Base-by-base conservation (phyloP, 306 rosid species). In the Cicer bijugum region DNA sequence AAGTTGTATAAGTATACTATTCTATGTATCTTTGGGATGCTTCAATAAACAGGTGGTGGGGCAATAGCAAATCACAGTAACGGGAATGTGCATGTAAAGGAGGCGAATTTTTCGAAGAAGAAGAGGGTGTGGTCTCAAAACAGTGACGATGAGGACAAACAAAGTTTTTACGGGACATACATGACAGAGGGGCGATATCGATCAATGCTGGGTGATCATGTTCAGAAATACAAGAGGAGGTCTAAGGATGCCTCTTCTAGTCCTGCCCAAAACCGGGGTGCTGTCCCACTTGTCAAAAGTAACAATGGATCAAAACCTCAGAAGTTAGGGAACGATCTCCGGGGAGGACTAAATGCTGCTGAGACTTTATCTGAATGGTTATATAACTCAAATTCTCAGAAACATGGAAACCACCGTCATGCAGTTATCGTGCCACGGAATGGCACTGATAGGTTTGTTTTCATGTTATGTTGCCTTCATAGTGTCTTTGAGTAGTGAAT, bases 151-250 rank as follows among this genome's bases (percentile, higher is more conserved):
- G 91, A 90, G 73, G 93, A 89, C 11, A 87, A 62, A 85, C 87
- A 78, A 37, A 74, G 67, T 80, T 90, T 86, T 67, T 74, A 80
- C 57, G 56, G 87, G 73, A 74, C 87, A 12, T 85, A 47, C 77
- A 85, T 89, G 80, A 93, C 92, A 0, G 98, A 93, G 86, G 97
- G 91, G 64, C 80, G 85, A 62, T 93, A 93, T 72, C 78, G 97
- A 47, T 84, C 93, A 63, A 93, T 93, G 97, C 92, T 93, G 6
- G 96, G 98, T 69, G 98, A 91, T 65, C 98, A 93, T 82, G 81
- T 89, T 75, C 90, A 88, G 83, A 91, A 88, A 74, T 91, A 88
- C 79, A 93, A 85, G 84, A 85, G 96, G 87, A 93, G 94, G 90
- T 75, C 75, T 73, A 93, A 91, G 91, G 96, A 91, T 53, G 75